phyloP scores from a whole-genome alignment of 768 basidiomycete species.

The Rhizopogon salebrosus region DNA sequence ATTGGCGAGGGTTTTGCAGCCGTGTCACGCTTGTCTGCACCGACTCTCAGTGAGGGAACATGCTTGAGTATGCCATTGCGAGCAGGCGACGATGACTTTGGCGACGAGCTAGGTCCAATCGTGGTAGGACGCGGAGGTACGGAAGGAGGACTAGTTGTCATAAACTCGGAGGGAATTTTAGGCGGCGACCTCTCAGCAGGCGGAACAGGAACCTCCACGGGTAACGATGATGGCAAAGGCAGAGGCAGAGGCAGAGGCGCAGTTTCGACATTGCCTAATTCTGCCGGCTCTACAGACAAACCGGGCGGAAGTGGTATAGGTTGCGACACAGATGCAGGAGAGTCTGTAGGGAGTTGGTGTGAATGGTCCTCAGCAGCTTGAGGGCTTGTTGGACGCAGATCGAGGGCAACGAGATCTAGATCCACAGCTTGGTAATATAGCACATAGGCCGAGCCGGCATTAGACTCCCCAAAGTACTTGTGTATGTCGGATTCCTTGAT shows the following conservation, averaged over 20 bases:
- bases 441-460: slow-evolving; percentile 88
- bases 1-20: slow-evolving; percentile 12
- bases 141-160: slow-evolving; percentile 13
- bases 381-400: slow-evolving; percentile 41
- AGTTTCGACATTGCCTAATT: slow-evolving; percentile 9
- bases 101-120: slow-evolving; percentile 10
- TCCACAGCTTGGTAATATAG: slow-evolving; percentile 95
- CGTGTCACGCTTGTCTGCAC: slow-evolving; percentile 15
- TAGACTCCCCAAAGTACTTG: slow-evolving; percentile 91
- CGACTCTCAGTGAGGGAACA: slow-evolving; percentile 16
- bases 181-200: slow-evolving; percentile 19
- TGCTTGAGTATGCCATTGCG: slow-evolving; percentile 20
- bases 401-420: slow-evolving; percentile 69
- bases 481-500: slow-evolving; percentile 88
- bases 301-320: slow-evolving; percentile 32
- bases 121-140: slow-evolving; percentile 5
- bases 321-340: slow-evolving; percentile 18
- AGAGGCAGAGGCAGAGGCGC: slow-evolving; percentile 13
- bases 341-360: slow-evolving; percentile 17
- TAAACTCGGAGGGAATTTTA: slow-evolving; percentile 12
- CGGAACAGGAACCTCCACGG: slow-evolving; percentile 10
- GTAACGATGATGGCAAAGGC: slow-evolving; percentile 17
- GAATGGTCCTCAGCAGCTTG: slow-evolving; percentile 14
- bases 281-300: slow-evolving; percentile 23
- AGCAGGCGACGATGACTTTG: slow-evolving; percentile 15